These are phyloP conservation scores for Piedraia hortae DNA, from an alignment of 2,329 filamentous ascomycete species.

Conservation along the genomic window DNA sequence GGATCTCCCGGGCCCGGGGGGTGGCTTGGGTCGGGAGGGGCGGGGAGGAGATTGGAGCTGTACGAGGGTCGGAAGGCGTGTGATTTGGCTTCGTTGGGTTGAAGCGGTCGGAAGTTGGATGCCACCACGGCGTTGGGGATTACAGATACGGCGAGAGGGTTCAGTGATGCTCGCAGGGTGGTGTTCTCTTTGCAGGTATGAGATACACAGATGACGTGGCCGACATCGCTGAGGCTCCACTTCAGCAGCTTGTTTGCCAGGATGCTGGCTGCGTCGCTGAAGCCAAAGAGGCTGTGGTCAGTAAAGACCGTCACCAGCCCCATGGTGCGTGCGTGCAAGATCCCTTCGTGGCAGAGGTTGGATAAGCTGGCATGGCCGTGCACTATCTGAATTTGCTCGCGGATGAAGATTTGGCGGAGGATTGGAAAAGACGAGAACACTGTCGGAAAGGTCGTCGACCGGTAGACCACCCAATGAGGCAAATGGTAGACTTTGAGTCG, in stretches of 20 bases:
- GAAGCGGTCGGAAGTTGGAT: conserved; percentile 66
- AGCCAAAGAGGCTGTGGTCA: conserved; percentile 90
- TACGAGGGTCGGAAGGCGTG: no score
- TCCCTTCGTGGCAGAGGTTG: conserved; percentile 79
- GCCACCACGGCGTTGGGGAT: conserved; percentile 95
- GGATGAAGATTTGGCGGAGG: conserved; percentile 85
- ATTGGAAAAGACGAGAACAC: conserved; percentile 97
- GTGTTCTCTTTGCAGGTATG: conserved; percentile 99
- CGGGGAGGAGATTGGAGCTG: conserved; percentile 10
- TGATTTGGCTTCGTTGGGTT: conserved; percentile 12
- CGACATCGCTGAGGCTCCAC: conserved; percentile 84
- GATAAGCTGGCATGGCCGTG: conserved; percentile 91
- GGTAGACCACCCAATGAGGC: conserved; percentile 86
- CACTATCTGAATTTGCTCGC: conserved; percentile 87
- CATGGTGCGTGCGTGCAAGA: conserved; percentile 88
- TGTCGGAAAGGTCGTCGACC: conserved; percentile 76
- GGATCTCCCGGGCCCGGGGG: conserved; percentile 56
- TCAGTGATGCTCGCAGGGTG: conserved; percentile 72
- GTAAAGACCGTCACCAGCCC: conserved; percentile 87
- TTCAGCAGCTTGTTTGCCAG: conserved; percentile 92
- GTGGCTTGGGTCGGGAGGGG: conserved; percentile 28
- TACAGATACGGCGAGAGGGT: conserved; percentile 89
- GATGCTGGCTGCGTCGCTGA: conserved; percentile 86
- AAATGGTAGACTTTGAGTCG: conserved; percentile 96
- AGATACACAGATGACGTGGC: conserved; percentile 94